phyloP scores from a whole-genome alignment of 345 rosid species.

The Eucalyptus rudis region DNA sequence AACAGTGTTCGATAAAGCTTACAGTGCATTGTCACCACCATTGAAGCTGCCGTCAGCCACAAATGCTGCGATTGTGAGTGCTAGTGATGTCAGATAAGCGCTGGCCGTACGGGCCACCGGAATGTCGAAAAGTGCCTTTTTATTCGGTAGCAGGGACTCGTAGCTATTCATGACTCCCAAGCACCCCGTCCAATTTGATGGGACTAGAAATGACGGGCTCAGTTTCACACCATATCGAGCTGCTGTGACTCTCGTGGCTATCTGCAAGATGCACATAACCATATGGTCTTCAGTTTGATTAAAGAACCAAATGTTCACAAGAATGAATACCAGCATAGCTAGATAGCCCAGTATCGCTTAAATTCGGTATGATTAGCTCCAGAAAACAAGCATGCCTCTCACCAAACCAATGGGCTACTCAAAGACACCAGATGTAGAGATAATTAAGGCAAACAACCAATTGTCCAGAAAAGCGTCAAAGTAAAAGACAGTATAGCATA shows the following conservation, averaged over 20 bases:
- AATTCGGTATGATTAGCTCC: background rate
- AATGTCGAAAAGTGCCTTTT: conserved; percentile 75
- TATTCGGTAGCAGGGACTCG: conserved; percentile 80
- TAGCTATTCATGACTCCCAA: conserved; percentile 89
- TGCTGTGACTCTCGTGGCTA: conserved; percentile 77
- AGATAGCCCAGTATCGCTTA: background rate
- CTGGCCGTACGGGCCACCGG: conserved; percentile 89
- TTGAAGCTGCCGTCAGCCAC: conserved; percentile 77
- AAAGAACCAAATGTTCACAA: background rate
- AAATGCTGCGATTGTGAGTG: conserved; percentile 67
- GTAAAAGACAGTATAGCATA: background rate
- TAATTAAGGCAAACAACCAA: background rate
- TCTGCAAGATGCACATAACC: conserved; percentile 21
- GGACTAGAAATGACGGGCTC: conserved; percentile 89
- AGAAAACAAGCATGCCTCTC: background rate
- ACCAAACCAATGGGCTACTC: accelerated
- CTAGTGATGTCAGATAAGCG: conserved; percentile 73
- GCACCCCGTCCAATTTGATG: conserved; percentile 95
- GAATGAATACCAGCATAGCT: background rate
- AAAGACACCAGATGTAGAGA: background rate
- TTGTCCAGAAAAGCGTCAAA: background rate
- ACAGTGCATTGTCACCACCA: conserved; percentile 94
- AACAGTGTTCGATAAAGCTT: conserved; percentile 7
- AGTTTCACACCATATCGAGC: conserved; percentile 57
- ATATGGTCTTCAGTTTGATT: background rate